Base-by-base conservation (phyloP, 331 rosid genomes). In the Cydonia oblonga region DNA sequence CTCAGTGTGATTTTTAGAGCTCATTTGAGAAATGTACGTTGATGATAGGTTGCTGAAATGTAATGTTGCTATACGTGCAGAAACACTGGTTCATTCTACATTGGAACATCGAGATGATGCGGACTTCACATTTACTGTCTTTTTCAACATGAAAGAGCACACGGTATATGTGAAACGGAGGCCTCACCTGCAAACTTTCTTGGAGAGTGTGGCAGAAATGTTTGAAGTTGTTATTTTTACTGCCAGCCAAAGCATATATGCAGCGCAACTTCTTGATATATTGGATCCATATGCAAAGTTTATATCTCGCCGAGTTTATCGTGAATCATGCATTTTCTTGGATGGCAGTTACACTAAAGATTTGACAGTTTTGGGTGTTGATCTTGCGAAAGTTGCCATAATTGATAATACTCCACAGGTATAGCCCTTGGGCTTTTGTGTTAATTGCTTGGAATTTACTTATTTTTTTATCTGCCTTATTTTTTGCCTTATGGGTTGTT, bases 351-450 rank as follows among this genome's bases (percentile, higher is more conserved):
- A 91, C 83, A 95, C 97, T 35, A 95, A 91, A 84, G 99, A 95
- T 88, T 82, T 95, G 87, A 89, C 96, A 54, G 85, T 95, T 63
- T 86, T 95, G 85, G 97, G 93, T 77, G 80, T 86, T 73, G 96
- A 95, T 83, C 90, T 91, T 53, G 93, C 96, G 65, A 95, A 89
- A 78, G 91, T 95, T 77, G 97, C 81, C 70, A 95, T 95, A 75
- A 74, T 95, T 81, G 99, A 95, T 82, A 95, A 95, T 86, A 86
- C 96, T 76, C 99, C 99, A 75, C 99, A 95, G 99, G 97, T 95
- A 88, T 29, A 63, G 44, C 57, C 70, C 53, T 65, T 69, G 20
- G 38, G 67, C 4, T 49, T 58, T 80, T 49, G 15, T 61, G 51
- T 60, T 73, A 72, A 76, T 70, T 28, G 64, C 68, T 78, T 75